Evolutionary conservation across 371 early-diverging fungal genomes (phyloP), one percentile per base, ranked within the genome.

Genomic region (Mycotypha africana): DNA sequence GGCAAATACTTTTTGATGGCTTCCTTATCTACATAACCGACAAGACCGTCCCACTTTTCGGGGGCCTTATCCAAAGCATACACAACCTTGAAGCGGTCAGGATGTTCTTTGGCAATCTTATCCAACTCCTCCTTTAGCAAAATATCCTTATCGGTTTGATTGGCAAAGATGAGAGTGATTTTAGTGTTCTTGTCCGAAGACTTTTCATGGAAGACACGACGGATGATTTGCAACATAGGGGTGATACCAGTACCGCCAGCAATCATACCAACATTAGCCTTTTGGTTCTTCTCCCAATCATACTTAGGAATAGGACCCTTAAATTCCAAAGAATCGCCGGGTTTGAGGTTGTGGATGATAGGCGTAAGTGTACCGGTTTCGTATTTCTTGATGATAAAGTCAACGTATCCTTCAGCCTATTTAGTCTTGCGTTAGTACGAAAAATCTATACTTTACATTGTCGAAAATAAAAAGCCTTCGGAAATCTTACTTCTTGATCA

Each of bases 201-300:
- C 11, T 89, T 85, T 59, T 88, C 77, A 31, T 69, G 56, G 45
- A 89, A 76, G 25, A 89, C 74, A 33, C 77, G 69, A 57, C 77
- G 78, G 42, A 88, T 76, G 15, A 89, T 48, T 76, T 93, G 92
- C 20, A 76, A 60, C 92, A 93, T 93, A 40, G 96, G 96, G 3
- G 96, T 92, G 55, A 95, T 88, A 44, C 95, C 95, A 25, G 97
- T 86, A 30, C 99, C 98, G 47, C 97, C 81, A 12, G 81, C 82
- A 53, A 85, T 57, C 86, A 99, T 76, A 31, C 88, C 94, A 20
- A 97, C 77, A 53, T 91, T 66, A 47, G 82, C 71, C 45, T 82
- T 78, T 51, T 82, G 79, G 60, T 87, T 88, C 25, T 84, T 64
- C 46, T 76, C 70, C 76, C 92, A 88, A 47, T 78, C 65, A 61